These are phyloP conservation scores for Cochlearia excelsa DNA, from an alignment of 345 rosid species.

Conservation along the genomic window DNA sequence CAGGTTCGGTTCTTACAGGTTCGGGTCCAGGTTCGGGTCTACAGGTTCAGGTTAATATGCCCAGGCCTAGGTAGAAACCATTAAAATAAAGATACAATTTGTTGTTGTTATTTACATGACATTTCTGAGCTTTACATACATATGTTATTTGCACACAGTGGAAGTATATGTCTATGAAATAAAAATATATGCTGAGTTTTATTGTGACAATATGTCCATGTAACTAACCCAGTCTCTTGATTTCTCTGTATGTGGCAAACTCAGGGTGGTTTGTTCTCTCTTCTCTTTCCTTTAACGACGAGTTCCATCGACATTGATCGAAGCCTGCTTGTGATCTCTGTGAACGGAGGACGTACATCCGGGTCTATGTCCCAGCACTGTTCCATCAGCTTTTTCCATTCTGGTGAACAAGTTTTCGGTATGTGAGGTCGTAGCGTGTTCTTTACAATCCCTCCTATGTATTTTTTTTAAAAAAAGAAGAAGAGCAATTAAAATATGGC, in stretches of 20 bases:
- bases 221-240: no score
- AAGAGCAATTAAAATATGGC: neutral
- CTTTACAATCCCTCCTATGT: slow-evolving; percentile 59
- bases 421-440: slow-evolving; percentile 60
- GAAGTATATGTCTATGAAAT: slow-evolving; percentile 12
- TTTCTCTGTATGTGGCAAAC: no score
- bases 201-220: neutral
- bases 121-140: slow-evolving; percentile 9
- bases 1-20: no score
- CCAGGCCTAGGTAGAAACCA: no score
- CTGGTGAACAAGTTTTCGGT: slow-evolving; percentile 49
- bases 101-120: slow-evolving; percentile 2
- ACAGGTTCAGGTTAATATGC: no score
- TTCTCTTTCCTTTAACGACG: slow-evolving; percentile 36
- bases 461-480: neutral
- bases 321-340: slow-evolving; percentile 51
- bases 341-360: slow-evolving; percentile 55
- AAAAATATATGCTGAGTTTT: neutral
- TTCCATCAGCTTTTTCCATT: slow-evolving; percentile 62
- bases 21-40: no score
- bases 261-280: slow-evolving; percentile 24
- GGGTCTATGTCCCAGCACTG: slow-evolving; percentile 66
- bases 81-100: no score
- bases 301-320: slow-evolving; percentile 44
- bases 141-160: slow-evolving; percentile 2